A percentile compares a stretch with the other conserved stretches of the same genome.
These are phyloP conservation scores for Halenospora varia DNA, from an alignment of 495 filamentous ascomycete genomes.

Conservation along the genomic window DNA sequence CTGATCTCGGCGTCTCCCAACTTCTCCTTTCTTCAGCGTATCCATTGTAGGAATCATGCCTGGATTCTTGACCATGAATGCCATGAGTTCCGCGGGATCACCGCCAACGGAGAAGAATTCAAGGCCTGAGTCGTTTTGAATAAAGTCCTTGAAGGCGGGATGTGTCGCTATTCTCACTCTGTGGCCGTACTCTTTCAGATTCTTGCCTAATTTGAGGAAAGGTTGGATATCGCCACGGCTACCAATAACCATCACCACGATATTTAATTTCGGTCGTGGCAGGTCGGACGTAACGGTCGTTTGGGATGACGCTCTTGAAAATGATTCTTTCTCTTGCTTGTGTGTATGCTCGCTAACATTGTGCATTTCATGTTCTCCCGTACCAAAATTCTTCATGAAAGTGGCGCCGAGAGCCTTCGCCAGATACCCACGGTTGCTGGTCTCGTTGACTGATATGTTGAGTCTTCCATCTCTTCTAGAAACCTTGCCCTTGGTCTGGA, in stretches of 20 bases:
- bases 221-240: constrained; percentile 75
- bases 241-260: constrained; percentile 78
- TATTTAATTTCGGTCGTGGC: constrained; percentile 53
- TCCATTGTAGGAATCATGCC: constrained; percentile 64
- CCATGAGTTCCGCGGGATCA: constrained; percentile 71
- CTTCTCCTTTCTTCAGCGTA: constrained; percentile 61
- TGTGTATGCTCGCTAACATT: background rate
- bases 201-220: constrained; percentile 66
- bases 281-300: constrained; percentile 11
- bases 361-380: background rate
- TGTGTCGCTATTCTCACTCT: constrained; percentile 68
- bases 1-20: constrained; percentile 51
- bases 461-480: constrained; percentile 66
- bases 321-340: constrained; percentile 17
- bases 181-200: constrained; percentile 66
- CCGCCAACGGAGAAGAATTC: constrained; percentile 74
- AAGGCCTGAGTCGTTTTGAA: constrained; percentile 55
- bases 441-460: constrained; percentile 65
- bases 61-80: constrained; percentile 79
- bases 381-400: constrained; percentile 35
- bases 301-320: constrained; percentile 15
- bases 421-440: constrained; percentile 59
- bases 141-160: constrained; percentile 61
- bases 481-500: constrained; percentile 59
- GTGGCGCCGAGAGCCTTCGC: constrained; percentile 64